Base-by-base conservation (phyloP, 306 rosid genomes). In the Cicer bijugum region DNA sequence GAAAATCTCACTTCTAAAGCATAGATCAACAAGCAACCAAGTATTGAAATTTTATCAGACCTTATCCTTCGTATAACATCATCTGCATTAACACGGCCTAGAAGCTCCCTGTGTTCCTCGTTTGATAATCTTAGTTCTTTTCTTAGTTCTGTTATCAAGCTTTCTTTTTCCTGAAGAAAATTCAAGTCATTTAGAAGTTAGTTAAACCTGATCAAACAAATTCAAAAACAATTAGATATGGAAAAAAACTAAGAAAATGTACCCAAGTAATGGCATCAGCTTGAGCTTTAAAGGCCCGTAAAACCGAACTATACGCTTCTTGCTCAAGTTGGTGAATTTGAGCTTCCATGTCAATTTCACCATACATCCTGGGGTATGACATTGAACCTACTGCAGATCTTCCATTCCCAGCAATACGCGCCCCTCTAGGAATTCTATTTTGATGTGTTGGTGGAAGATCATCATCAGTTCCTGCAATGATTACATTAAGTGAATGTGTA, bases 201-300 rank as follows among this genome's bases (percentile, higher is more conserved):
- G 77, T 85, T 77, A 89, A 86, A 83, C 88, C 82, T 78, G 86
- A 81, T 60, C 80, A 84, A 83, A 66, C 71, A 82, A 73, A 66
- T 69, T 68, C 44, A 5, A 81, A 55, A 45, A 58, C 35, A 52
- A 78, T 69, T 62, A 85, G 77, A 82, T 53, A 73, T 33, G 42
- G 64, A 82, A 89, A 77, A 73, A 64, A 72, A 70, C 80, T 59
- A 63, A 79, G 20, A 52, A 83, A 68, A 80, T 48, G 78, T 89
- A 91, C 98, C 97, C 98, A 93, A 81, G 98, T 89, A 88, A 93
- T 89, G 88, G 88, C 92, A 89, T 93, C 98, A 78, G 96, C 92
- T 85, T 93, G 98, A 76, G 98, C 98, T 88, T 93, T 91, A 82
- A 93, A 93, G 88, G 98, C 98, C 80, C 97, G 85, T 56, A 93